A percentile compares a stretch with the other conserved stretches of the same genome.
Conservation (phyloP, 345 rosid genomes). For the Ricinus communis region DNA sequence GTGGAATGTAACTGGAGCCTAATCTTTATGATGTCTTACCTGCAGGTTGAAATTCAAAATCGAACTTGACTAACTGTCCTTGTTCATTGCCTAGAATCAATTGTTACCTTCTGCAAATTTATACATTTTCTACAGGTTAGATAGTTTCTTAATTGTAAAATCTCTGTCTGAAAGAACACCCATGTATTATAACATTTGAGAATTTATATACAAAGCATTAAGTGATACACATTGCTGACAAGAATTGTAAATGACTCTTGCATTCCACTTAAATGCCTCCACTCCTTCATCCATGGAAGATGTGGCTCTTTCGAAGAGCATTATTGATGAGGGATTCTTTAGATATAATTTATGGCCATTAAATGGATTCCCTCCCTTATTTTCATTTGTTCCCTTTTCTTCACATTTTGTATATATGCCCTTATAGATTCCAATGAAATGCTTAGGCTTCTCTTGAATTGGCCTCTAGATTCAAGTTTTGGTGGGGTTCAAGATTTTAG, state of each 20-base stretch:
- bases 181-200: not conserved
- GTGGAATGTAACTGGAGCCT: not conserved
- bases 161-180: not conserved
- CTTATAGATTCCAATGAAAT: too few relatives aligned
- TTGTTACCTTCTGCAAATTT: not conserved
- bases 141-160: conserved; percentile 18
- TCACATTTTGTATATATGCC: too few relatives aligned
- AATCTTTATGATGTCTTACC: not conserved
- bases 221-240: not conserved
- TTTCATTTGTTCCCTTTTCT: too few relatives aligned
- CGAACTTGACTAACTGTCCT: not conserved
- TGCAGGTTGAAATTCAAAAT: conserved; percentile 8
- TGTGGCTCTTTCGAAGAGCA: too few relatives aligned
- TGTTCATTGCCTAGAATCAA: not conserved
- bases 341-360: too few relatives aligned
- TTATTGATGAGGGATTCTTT: too few relatives aligned
- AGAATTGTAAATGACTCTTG: not conserved
- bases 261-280: not conserved
- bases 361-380: too few relatives aligned
- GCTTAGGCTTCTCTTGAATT: too few relatives aligned
- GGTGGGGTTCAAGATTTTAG: too few relatives aligned
- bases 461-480: too few relatives aligned
- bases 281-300: too few relatives aligned
- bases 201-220: not conserved
- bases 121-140: conserved; percentile 4